phyloP scores from a whole-genome alignment of 345 rosid species.

The Mallotus nudiflorus region DNA sequence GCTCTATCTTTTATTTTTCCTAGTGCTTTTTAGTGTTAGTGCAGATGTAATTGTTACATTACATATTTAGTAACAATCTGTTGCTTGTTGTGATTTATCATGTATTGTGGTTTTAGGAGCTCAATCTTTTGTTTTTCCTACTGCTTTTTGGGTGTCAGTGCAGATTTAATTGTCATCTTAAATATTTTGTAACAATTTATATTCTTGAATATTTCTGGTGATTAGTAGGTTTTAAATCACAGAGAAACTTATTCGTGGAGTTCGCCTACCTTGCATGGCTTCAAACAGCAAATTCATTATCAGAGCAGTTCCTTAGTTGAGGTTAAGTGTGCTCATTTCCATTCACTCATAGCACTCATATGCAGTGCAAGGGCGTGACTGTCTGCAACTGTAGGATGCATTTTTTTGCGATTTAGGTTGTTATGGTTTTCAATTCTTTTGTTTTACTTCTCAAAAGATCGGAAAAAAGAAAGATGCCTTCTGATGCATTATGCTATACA shows the following conservation, averaged over 20 bases:
- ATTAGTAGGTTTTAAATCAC: slow-evolving; percentile 67
- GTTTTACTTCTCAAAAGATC: not conserved
- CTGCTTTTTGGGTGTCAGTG: not conserved
- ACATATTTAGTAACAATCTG: not conserved
- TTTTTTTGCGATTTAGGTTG: not conserved
- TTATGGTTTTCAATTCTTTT: not conserved
- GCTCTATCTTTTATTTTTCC: not conserved
- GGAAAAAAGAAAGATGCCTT: not conserved
- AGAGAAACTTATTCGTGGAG: slow-evolving; percentile 47
- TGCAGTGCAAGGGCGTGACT: not conserved
- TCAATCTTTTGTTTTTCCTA: not conserved
- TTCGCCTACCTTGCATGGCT: slow-evolving; percentile 42
- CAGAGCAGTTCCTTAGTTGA: slow-evolving; percentile 70
- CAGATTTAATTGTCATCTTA: not conserved
- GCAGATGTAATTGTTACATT: not conserved
- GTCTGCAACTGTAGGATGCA: not conserved
- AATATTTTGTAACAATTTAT: slow-evolving; percentile 10
- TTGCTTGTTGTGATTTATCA: not conserved
- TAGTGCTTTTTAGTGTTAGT: not conserved
- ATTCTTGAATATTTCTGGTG: slow-evolving; percentile 40
- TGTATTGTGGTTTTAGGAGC: not conserved
- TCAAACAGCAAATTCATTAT: slow-evolving; percentile 57
- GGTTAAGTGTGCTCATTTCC: slow-evolving; percentile 37
- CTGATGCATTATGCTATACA: not conserved
- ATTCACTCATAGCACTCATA: not conserved